A percentile compares a stretch with the other conserved stretches of the same genome.
phyloP scores from a whole-genome alignment of 2,329 filamentous ascomycete species.

The Endocalyx cinctus region DNA sequence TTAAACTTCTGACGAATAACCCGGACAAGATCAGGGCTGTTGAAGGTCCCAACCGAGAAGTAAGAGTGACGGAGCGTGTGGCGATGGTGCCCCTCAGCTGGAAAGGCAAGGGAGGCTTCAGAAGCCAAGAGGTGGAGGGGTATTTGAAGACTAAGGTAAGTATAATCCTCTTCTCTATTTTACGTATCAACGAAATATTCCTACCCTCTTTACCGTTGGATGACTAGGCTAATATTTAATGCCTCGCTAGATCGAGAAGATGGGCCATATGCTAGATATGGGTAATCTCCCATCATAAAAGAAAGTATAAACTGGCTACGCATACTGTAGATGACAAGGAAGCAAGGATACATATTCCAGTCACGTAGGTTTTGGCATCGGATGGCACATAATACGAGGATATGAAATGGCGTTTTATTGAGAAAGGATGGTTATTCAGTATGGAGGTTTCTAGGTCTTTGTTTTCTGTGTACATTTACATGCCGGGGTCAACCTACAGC shows the following conservation, averaged over 20 bases:
- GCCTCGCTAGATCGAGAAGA: conserved; percentile 85
- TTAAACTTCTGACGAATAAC: conserved; percentile 89
- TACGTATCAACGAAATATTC: no score
- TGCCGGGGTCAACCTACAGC: no score
- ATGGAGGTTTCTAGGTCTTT: no score
- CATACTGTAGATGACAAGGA: neutral
- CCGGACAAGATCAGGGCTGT: conserved; percentile 94
- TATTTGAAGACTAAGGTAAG: conserved; percentile 92
- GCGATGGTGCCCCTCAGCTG: conserved; percentile 95
- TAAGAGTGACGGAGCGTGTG: conserved; percentile 83
- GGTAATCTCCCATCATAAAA: conserved; percentile 24
- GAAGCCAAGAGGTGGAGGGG: conserved; percentile 83
- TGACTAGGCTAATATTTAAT: no score
- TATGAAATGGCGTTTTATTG: no score
- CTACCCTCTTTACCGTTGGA: neutral
- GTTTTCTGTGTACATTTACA: no score
- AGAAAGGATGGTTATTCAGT: no score
- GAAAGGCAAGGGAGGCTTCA: conserved; percentile 79
- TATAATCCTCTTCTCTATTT: conserved; percentile 10
- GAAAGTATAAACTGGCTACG: no score
- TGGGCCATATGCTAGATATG: conserved; percentile 75
- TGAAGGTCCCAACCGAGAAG: conserved; percentile 83
- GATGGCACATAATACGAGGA: no score
- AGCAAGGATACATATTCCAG: no score
- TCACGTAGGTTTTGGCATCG: no score